Conservation (phyloP, 352 stramenopile species). For the Thraustotheca clavata region DNA sequence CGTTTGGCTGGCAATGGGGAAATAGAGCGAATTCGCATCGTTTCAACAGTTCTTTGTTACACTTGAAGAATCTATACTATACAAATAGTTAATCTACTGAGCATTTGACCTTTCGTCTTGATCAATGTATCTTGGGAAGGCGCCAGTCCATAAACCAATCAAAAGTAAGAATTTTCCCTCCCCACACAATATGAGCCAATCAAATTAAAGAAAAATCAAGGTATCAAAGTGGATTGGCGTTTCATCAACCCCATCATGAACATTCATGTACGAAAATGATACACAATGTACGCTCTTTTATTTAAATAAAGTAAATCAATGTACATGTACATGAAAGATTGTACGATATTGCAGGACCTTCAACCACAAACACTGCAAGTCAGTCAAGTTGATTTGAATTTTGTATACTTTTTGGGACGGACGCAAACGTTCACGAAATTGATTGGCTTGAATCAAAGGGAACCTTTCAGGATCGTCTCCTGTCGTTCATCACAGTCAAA, state of each 20-base stretch:
- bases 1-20: conserved; percentile 17
- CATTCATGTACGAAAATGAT: not conserved
- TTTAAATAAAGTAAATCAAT: not conserved
- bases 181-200: conserved; percentile 15
- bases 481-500: too few relatives aligned
- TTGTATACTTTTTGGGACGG: not conserved
- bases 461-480: too few relatives aligned
- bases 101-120: conserved; percentile 22
- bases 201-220: not conserved
- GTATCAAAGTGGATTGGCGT: not conserved
- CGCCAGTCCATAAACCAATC: not conserved
- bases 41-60: conserved; percentile 22
- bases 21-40: conserved; percentile 20
- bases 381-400: not conserved
- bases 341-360: too few relatives aligned
- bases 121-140: conserved; percentile 23
- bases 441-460: not conserved
- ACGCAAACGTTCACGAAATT: not conserved
- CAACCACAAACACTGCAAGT: conserved; percentile 6
- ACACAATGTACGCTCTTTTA: not conserved
- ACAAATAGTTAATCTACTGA: not conserved
- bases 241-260: not conserved
- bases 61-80: conserved; percentile 17
- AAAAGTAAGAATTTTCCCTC: not conserved
- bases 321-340: not conserved